Evolutionary conservation across 2,329 filamentous ascomycete species (phyloP).

Genomic region (Diplodia intermedia): DNA sequence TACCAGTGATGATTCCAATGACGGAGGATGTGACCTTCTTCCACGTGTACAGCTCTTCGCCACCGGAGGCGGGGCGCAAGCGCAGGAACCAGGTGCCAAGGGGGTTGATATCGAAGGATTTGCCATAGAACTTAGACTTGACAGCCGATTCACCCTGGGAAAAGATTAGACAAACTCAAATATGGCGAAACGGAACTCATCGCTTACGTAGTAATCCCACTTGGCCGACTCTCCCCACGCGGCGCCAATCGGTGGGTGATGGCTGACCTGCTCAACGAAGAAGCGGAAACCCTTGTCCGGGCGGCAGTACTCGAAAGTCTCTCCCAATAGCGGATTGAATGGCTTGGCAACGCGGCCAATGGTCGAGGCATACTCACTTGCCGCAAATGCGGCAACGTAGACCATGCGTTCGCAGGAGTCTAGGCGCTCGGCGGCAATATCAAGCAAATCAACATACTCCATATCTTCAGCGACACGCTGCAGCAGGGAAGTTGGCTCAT

Average conservation of each 20-base stretch:
- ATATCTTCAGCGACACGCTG: conserved; percentile 97
- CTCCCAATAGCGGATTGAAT: conserved; percentile 94
- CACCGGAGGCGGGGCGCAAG: conserved; percentile 76
- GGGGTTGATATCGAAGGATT: conserved; percentile 95
- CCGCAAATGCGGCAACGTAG: conserved; percentile 94
- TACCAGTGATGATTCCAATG: conserved; percentile 97
- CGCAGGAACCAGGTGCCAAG: conserved; percentile 96
- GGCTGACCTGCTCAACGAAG: conserved; percentile 97
- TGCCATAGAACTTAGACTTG: conserved; percentile 96
- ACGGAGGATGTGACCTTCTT: conserved; percentile 98
- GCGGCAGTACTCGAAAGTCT: conserved; percentile 95
- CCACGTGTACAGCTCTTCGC: conserved; percentile 93
- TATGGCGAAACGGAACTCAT: background rate
- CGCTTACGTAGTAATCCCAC: conserved; percentile 84
- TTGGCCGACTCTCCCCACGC: conserved; percentile 90
- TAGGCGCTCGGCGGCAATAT: conserved; percentile 81
- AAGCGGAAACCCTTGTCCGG: conserved; percentile 98
- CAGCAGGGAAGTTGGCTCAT: conserved; percentile 93
- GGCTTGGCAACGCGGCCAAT: conserved; percentile 97
- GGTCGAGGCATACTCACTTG: conserved; percentile 95
- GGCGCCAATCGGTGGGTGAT: conserved; percentile 93
- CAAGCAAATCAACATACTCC: conserved; percentile 94
- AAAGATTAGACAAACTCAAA: background rate
- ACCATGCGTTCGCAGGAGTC: conserved; percentile 92
- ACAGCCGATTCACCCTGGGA: conserved; percentile 84